Conservation (phyloP, 139 green algal genomes). For the Microglena sp. region DNA sequence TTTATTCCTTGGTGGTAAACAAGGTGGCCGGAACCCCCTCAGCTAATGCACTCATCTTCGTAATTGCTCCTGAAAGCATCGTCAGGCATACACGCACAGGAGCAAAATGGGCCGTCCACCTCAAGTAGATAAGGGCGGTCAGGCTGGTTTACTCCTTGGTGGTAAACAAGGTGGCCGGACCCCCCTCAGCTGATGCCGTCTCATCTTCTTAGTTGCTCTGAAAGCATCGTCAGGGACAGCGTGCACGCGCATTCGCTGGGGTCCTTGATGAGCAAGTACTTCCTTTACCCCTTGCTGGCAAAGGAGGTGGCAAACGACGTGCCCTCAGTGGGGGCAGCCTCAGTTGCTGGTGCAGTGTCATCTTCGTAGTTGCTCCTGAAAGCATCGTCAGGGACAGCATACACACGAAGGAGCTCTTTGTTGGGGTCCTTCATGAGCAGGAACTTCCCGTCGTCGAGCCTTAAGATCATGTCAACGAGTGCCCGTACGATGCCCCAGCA, state of each 20-base stretch:
- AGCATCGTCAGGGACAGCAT: constrained; percentile 14
- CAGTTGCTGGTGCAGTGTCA: neutral
- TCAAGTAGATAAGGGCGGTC: too few species aligned
- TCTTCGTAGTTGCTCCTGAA: constrained; percentile 17
- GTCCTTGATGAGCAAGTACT: constrained; percentile 87
- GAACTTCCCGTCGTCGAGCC: constrained; percentile 72
- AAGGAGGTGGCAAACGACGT: too few species aligned
- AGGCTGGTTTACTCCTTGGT: too few species aligned
- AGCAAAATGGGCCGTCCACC: too few species aligned
- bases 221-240: constrained; percentile 18
- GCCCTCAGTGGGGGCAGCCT: too few species aligned
- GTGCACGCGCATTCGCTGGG: constrained; percentile 80
- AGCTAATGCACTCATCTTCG: constrained; percentile 1
- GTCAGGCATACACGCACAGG: constrained; percentile 38
- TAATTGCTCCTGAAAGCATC: constrained; percentile 15
- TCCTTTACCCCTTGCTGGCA: too few species aligned
- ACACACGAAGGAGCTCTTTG: constrained; percentile 73
- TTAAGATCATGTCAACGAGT: constrained; percentile 78
- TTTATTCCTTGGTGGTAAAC: too few species aligned
- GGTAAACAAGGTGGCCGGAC: too few species aligned
- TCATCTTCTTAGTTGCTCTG: constrained; percentile 14
- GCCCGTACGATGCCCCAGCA: constrained; percentile 91
- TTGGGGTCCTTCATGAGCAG: constrained; percentile 90
- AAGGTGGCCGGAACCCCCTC: neutral
- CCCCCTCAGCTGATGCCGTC: neutral